Evolutionary conservation across 306 rosid species (phyloP), one percentile per base, ranked within the genome.

Genomic region (Cucurbita argyrosperma): DNA sequence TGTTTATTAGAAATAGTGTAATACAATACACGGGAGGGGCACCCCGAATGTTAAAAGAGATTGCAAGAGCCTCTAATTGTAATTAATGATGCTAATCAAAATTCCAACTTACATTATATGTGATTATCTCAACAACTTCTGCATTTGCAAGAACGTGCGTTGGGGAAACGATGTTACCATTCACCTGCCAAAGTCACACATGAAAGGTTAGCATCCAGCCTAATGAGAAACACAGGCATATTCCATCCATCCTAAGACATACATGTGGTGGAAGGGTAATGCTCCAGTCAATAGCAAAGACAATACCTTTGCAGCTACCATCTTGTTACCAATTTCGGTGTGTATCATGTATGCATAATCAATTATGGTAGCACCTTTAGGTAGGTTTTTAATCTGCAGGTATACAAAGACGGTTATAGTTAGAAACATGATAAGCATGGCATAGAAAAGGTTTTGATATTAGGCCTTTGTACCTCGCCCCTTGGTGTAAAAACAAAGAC

Each of bases 301-400:
- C 40, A 49, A 52, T 87, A 91, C 99, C 99, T 91, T 95, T 13
- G 99, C 97, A 57, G 99, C 99, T 67, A 91, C 97, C 97, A 89
- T 95, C 85, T 89, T 91, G 88, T 95, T 95, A 77, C 97, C 99
- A 76, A 95, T 81, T 84, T 91, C 99, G 75, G 99, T 95, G 88
- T 95, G 99, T 87, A 95, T 95, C 96, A 95, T 91, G 80, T 95
- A 95, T 54, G 99, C 97, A 76, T 95, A 95, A 82, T 95, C 99
- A 74, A 95, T 88, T 74, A 86, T 88, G 65, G 97, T 91, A 65
- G 99, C 97, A 62, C 99, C 99, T 79, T 82, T 87, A 14, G 99
- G 99, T 71, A 95, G 92, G 84, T 95, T 95, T 77, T 89, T 95
- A 75, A 95, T 91, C 97, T 95, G 89, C 68, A 74, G 51, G 80